A percentile compares a stretch with the other conserved stretches of the same genome.
Conservation (phyloP, 1,284 basidiomycete species). For the Rhodotorula mucilaginosa region DNA sequence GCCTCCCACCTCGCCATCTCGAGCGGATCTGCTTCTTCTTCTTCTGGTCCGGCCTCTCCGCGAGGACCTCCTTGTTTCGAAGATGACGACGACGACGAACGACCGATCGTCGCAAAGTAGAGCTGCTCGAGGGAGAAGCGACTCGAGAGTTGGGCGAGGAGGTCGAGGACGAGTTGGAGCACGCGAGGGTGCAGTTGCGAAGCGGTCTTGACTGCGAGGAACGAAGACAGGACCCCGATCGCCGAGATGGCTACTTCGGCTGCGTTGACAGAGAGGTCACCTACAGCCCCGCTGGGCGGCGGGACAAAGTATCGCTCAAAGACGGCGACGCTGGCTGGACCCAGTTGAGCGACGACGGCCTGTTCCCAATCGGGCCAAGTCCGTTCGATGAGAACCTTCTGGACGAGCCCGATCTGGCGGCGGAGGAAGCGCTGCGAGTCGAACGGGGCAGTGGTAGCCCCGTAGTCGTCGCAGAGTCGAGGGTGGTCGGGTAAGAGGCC, state of each 20-base stretch:
- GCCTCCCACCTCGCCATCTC: slow-evolving; percentile 60
- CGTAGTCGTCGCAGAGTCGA: slow-evolving; percentile 46
- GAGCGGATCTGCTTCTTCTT: slow-evolving; percentile 47
- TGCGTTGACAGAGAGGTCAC: background rate
- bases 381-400: slow-evolving; percentile 62
- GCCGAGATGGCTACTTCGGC: slow-evolving; percentile 25
- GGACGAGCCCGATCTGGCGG: slow-evolving; percentile 54
- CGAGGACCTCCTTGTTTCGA: background rate
- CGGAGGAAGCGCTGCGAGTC: slow-evolving; percentile 46
- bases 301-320: slow-evolving; percentile 48
- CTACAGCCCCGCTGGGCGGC: background rate
- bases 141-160: slow-evolving; percentile 64
- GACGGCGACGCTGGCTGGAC: slow-evolving; percentile 58
- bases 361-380: slow-evolving; percentile 68
- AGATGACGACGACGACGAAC: too few species aligned
- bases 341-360: slow-evolving; percentile 56
- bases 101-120: slow-evolving; percentile 56
- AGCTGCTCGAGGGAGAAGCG: slow-evolving; percentile 58
- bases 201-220: slow-evolving; percentile 51
- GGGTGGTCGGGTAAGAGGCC: slow-evolving; percentile 56
- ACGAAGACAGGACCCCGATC: slow-evolving; percentile 24
- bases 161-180: slow-evolving; percentile 42
- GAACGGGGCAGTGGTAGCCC: slow-evolving; percentile 46
- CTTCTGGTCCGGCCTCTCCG: slow-evolving; percentile 44
- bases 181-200: slow-evolving; percentile 30